A percentile compares a stretch with the other conserved stretches of the same genome.
phyloP scores from a whole-genome alignment of 148 eudicot species.

The Fagopyrum esculentum region DNA sequence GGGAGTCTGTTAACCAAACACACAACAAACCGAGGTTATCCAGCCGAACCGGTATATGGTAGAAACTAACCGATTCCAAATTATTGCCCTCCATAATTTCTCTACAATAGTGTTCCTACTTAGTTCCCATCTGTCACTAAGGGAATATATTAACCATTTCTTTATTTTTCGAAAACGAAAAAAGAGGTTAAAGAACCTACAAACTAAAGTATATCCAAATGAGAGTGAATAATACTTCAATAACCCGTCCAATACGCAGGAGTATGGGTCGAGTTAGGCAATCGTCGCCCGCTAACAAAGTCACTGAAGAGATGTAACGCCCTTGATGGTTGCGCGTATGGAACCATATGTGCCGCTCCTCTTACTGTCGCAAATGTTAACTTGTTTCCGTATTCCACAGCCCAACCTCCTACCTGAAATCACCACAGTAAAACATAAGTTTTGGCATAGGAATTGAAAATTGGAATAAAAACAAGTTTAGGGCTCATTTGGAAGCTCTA shows the following conservation, averaged over 20 bases:
- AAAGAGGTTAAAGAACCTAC: neutral
- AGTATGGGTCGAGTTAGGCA: constrained; percentile 56
- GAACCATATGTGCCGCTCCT: constrained; percentile 98
- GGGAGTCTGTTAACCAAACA: too few species aligned
- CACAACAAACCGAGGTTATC: too few species aligned
- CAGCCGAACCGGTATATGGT: too few species aligned
- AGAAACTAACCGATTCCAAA: neutral
- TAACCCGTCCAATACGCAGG: constrained; percentile 14
- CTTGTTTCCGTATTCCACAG: constrained; percentile 66
- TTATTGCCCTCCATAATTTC: too few species aligned
- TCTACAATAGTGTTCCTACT: neutral
- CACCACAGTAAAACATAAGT: too few species aligned
- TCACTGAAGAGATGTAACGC: constrained; percentile 88
- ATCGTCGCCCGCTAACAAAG: constrained; percentile 46
- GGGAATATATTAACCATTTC: neutral
- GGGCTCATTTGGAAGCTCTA: too few species aligned
- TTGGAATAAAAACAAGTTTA: neutral
- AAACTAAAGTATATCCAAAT: neutral
- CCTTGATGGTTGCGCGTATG: constrained; percentile 87
- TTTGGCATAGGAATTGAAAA: neutral
- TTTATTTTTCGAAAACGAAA: neutral
- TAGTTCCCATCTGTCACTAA: neutral
- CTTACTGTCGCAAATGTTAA: constrained; percentile 87
- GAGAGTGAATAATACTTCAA: neutral
- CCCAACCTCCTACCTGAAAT: constrained; percentile 89